Base-by-base conservation (phyloP, 768 basidiomycete genomes). In the Mycena latifolia region DNA sequence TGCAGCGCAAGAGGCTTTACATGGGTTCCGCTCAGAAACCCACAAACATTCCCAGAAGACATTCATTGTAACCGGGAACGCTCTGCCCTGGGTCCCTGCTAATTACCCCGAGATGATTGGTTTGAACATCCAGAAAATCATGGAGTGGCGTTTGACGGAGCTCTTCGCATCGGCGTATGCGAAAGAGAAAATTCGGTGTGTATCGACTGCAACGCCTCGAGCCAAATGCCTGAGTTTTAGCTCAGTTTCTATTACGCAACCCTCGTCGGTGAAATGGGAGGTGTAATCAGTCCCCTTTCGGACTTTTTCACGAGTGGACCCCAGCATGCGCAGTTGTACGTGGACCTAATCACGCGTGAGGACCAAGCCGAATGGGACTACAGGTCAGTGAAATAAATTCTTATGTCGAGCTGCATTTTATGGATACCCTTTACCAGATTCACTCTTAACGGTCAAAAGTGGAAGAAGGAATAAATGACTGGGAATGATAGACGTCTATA, bases 231-330 rank as follows among this genome's bases (percentile, higher is more conserved):
- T 25, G 14, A 31, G n/a, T n/a, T 59, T 4, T 20, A 78, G 77
- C 43, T 77, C n/a, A n/a, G n/a, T n/a, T n/a, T 78, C 55, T 73
- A 76, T 53, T 78, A 67, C 62, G 76, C 75, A 1, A 69, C 66
- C 14, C 41, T 77, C 27, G 74, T 76, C 17, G 69, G 72, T 1
- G 31, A 65, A 15, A 60, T 48, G n/a, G 77, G 76, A 9, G 70
- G 62, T 1, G 50, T 69, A 17, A 63, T 71, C 20, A 35, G 54
- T 0, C 33, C 43, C 1, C 20, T 53, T n/a, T 22, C 37, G 22
- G 65, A 71, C 4, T 78, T 77, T 41, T 35, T 45, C 8, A 68
- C 62, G 33, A 75, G 76, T 58, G 77, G 72, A 27, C 68, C 70
- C 14, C 65, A 72, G 10, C 75, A 77, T 52, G 77, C 75, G 2